Percentiles rank a stretch among this genome's conserved stretches.
Evolutionary conservation across 2,329 filamentous ascomycete genomes (phyloP).

Genomic region (Zasmidium angulare): DNA sequence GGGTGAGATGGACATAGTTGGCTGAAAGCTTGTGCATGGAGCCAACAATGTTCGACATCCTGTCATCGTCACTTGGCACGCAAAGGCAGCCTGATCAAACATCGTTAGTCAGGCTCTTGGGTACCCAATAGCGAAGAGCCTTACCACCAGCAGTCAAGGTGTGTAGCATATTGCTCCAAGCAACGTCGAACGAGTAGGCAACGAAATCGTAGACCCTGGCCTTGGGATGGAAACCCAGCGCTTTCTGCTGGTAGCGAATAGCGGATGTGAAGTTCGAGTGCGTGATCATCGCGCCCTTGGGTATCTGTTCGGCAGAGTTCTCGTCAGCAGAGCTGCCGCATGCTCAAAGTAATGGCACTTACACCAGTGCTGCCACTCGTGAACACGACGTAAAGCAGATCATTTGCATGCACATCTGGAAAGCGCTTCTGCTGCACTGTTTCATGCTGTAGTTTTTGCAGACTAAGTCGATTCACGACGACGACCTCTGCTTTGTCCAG

Average conservation of each 20-base stretch:
- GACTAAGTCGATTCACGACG: neutral
- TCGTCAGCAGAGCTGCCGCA: neutral
- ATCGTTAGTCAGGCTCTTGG: too few species aligned
- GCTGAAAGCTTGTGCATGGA: slow-evolving; percentile 7
- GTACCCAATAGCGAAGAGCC: too few species aligned
- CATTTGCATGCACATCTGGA: neutral
- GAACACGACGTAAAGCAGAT: slow-evolving; percentile 16
- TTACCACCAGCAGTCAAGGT: slow-evolving; percentile 18
- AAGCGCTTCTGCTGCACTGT: neutral
- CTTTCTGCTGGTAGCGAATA: slow-evolving; percentile 5
- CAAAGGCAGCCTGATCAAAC: slow-evolving; percentile 2
- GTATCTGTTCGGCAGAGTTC: neutral
- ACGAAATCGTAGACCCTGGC: slow-evolving; percentile 26
- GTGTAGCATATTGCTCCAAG: slow-evolving; percentile 21
- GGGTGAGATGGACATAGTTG: slow-evolving; percentile 54
- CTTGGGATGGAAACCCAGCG: slow-evolving; percentile 9
- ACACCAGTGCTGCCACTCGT: slow-evolving; percentile 53
- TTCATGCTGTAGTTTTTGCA: neutral
- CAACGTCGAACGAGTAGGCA: slow-evolving; percentile 27
- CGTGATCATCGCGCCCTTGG: slow-evolving; percentile 5
- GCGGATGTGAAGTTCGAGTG: slow-evolving; percentile 12
- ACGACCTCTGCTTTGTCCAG: neutral
- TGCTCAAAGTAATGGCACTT: neutral
- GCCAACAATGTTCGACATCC: slow-evolving; percentile 7
- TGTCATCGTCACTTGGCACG: neutral